Evolutionary conservation across 1,284 basidiomycete species (phyloP).

Genomic region (Testicularia cyperi): DNA sequence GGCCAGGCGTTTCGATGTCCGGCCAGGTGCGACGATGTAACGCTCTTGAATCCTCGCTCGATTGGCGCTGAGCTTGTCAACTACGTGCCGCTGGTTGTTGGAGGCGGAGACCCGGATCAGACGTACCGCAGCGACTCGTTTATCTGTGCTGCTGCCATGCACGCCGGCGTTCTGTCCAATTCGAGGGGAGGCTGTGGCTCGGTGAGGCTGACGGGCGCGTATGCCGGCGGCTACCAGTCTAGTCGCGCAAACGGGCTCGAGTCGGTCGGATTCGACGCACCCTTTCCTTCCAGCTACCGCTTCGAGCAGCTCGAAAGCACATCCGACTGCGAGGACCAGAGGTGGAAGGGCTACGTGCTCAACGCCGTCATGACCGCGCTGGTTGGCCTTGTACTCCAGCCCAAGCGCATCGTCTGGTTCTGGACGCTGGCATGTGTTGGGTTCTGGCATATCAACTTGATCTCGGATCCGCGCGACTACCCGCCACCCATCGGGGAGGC

Average conservation of each 20-base stretch:
- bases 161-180: conserved; percentile 71
- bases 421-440: conserved; percentile 79
- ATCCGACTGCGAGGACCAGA: conserved; percentile 71
- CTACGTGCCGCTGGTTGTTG: conserved; percentile 76
- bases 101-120: conserved; percentile 66
- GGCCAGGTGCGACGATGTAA: conserved; percentile 69
- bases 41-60: conserved; percentile 73
- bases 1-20: conserved; percentile 72
- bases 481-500: conserved; percentile 66
- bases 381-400: conserved; percentile 74
- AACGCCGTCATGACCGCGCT: conserved; percentile 65
- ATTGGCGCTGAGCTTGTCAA: conserved; percentile 71
- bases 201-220: conserved; percentile 71
- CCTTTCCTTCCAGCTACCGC: conserved; percentile 70
- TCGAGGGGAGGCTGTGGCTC: conserved; percentile 75
- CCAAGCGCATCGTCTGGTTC: conserved; percentile 68
- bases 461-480: conserved; percentile 72
- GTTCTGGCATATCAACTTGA: conserved; percentile 81
- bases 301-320: conserved; percentile 61
- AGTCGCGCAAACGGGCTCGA: conserved; percentile 69
- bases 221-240: conserved; percentile 70
- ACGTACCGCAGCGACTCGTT: conserved; percentile 79
- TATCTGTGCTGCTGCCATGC: conserved; percentile 77
- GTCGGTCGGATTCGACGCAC: conserved; percentile 72
- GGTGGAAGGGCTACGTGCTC: conserved; percentile 62